A percentile compares a stretch with the other conserved stretches of the same genome.
These are phyloP conservation scores for Daldinia sp. DNA, from an alignment of 2,329 filamentous ascomycete genomes.

Conservation along the genomic window DNA sequence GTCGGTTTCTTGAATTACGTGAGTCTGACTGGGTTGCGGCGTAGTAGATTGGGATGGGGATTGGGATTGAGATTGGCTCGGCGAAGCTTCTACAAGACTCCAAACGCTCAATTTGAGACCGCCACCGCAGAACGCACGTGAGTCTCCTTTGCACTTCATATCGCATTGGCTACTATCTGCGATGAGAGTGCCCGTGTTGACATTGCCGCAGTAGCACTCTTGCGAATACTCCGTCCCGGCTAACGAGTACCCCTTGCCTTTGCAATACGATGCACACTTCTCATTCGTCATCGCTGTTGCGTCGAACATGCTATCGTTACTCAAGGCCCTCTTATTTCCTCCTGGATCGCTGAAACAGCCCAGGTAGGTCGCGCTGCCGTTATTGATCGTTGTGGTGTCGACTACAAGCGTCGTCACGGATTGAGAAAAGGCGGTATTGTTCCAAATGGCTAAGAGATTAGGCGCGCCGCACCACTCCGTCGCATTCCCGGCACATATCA, in stretches of 20 bases:
- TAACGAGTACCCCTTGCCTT: constrained; percentile 30
- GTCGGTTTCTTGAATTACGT: not conserved
- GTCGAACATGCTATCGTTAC: constrained; percentile 13
- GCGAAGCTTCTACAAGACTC: constrained; percentile 8
- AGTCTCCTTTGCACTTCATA: constrained; percentile 40
- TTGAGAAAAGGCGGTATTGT: constrained; percentile 17
- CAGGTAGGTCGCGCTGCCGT: constrained; percentile 24
- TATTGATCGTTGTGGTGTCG: constrained; percentile 11
- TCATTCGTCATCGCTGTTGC: constrained; percentile 39
- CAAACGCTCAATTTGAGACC: constrained; percentile 39
- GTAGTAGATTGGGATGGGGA: not conserved
- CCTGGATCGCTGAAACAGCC: constrained; percentile 27
- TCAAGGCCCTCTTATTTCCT: constrained; percentile 13
- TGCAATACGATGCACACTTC: constrained; percentile 35
- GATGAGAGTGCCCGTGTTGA: constrained; percentile 20
- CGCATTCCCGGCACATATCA: constrained; percentile 54
- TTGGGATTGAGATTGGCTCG: not conserved
- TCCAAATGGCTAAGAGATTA: constrained; percentile 25
- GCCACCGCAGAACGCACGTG: constrained; percentile 31
- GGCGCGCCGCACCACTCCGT: constrained; percentile 36
- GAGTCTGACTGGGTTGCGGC: constrained; percentile 2
- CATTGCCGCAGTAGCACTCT: constrained; percentile 39
- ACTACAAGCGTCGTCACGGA: not conserved
- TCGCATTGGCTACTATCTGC: constrained; percentile 24
- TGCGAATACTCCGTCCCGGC: constrained; percentile 39